These are phyloP conservation scores for Mortierella sp. DNA, from an alignment of 371 early-diverging fungal genomes.

Conservation along the genomic window DNA sequence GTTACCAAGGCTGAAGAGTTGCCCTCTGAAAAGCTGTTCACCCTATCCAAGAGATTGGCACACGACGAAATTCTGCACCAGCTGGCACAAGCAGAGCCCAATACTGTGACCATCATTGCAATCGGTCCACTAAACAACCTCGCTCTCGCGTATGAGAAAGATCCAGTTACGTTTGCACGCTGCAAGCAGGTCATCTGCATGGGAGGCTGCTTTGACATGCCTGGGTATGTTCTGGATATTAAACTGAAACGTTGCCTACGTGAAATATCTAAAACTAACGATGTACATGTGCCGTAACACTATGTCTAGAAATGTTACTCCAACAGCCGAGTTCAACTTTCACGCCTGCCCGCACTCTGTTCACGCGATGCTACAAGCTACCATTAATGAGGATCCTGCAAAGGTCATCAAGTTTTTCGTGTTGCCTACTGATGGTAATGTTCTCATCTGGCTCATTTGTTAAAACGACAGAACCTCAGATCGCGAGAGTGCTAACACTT, in stretches of 20 bases:
- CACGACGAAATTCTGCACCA: slow-evolving; percentile 65
- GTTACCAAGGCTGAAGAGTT: slow-evolving; percentile 35
- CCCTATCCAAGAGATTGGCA: slow-evolving; percentile 57
- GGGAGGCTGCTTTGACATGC: slow-evolving; percentile 59
- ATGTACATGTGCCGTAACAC: background rate
- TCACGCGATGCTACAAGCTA: slow-evolving; percentile 59
- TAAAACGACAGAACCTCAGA: background rate
- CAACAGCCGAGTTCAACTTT: slow-evolving; percentile 71
- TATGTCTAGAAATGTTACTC: slow-evolving; percentile 61
- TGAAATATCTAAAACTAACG: background rate
- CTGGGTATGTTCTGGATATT: slow-evolving; percentile 33
- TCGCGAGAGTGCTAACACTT: background rate
- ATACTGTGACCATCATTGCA: slow-evolving; percentile 64
- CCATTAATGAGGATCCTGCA: slow-evolving; percentile 54
- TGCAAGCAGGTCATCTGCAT: slow-evolving; percentile 65
- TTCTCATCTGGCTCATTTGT: slow-evolving; percentile 2
- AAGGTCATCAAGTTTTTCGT: slow-evolving; percentile 56
- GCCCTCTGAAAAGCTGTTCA: slow-evolving; percentile 39
- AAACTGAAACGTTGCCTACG: background rate
- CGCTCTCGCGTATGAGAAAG: slow-evolving; percentile 63
- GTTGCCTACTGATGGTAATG: slow-evolving; percentile 63
- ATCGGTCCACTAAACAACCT: slow-evolving; percentile 74
- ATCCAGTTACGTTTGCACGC: slow-evolving; percentile 62
- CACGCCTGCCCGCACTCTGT: slow-evolving; percentile 67
- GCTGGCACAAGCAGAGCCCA: slow-evolving; percentile 57